Evolutionary conservation across 768 basidiomycete genomes (phyloP).

Genomic region (Kwoniella pini): DNA sequence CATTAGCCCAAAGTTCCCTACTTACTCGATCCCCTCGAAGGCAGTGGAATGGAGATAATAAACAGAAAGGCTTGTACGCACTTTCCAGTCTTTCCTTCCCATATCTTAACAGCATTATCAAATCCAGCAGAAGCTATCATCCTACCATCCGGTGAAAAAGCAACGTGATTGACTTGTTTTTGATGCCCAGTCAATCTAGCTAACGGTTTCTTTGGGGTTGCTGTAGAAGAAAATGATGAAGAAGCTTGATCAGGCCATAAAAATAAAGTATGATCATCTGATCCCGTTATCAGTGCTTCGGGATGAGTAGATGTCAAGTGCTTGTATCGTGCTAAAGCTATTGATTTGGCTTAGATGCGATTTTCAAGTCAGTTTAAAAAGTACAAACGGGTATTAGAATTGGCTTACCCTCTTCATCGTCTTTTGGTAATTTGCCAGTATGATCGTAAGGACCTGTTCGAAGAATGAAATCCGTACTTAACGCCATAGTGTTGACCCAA

Average conservation of each 20-base stretch:
- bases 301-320: slow-evolving; percentile 62
- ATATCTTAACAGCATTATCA: slow-evolving; percentile 86
- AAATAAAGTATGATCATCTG: slow-evolving; percentile 97
- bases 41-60: background rate
- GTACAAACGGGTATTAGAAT: background rate
- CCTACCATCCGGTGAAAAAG: slow-evolving; percentile 89
- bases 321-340: slow-evolving; percentile 77
- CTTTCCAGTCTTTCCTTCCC: slow-evolving; percentile 70
- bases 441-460: slow-evolving; percentile 96
- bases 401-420: slow-evolving; percentile 74
- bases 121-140: slow-evolving; percentile 89
- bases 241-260: slow-evolving; percentile 78
- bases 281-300: slow-evolving; percentile 89
- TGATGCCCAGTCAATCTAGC: slow-evolving; percentile 91
- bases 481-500: slow-evolving; percentile 95
- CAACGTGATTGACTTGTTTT: slow-evolving; percentile 88
- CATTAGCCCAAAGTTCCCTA: too few species aligned
- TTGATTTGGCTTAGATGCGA: slow-evolving; percentile 64
- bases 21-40: too few species aligned
- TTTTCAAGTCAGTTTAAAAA: background rate
- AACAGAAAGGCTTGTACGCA: slow-evolving; percentile 34
- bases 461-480: slow-evolving; percentile 92
- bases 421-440: slow-evolving; percentile 70
- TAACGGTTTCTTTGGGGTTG: slow-evolving; percentile 65
- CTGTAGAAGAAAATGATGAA: slow-evolving; percentile 54